A percentile compares a stretch with the other conserved stretches of the same genome.
phyloP scores from a whole-genome alignment of 2,329 filamentous ascomycete species.

The Fusarium sp. region DNA sequence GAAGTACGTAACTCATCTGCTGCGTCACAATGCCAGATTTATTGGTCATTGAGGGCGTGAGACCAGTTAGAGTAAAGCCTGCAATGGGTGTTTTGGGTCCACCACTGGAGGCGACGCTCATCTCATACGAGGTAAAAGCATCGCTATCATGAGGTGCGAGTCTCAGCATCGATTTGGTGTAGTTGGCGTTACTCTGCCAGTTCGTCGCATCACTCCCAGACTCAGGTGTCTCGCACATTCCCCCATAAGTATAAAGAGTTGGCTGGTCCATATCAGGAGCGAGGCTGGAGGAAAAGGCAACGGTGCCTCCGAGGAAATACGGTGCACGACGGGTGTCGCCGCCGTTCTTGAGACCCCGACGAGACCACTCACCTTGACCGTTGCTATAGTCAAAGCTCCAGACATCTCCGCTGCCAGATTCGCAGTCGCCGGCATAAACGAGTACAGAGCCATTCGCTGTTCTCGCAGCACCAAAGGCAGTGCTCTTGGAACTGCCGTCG shows the following conservation, averaged over 20 bases:
- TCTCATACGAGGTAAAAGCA: conserved; percentile 45
- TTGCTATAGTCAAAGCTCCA: conserved; percentile 68
- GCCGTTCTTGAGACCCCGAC: conserved; percentile 32
- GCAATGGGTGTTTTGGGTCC: conserved; percentile 82
- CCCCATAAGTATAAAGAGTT: conserved; percentile 80
- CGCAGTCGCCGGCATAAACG: conserved; percentile 79
- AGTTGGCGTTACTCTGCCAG: conserved; percentile 77
- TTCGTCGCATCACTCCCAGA: conserved; percentile 47
- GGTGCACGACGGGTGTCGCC: conserved; percentile 48
- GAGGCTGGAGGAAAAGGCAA: conserved; percentile 74
- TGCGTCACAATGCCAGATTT: conserved; percentile 72
- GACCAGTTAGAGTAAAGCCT: conserved; percentile 82
- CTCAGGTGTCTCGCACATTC: conserved; percentile 78
- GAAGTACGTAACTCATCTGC: conserved; percentile 79
- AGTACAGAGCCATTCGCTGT: conserved; percentile 74
- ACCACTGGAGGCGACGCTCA: conserved; percentile 53
- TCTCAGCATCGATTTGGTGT: conserved; percentile 81
- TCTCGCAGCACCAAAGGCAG: conserved; percentile 73
- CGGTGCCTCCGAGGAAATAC: conserved; percentile 62
- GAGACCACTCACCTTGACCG: conserved; percentile 32
- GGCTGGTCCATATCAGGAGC: conserved; percentile 62
- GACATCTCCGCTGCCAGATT: conserved; percentile 61
- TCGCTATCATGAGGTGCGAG: conserved; percentile 58
- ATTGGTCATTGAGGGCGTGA: conserved; percentile 76
- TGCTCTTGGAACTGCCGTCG: conserved; percentile 53